Evolutionary conservation across 768 basidiomycete species (phyloP), one percentile per base, ranked within the genome.

Genomic region (Holtermanniella nyarrowii): DNA sequence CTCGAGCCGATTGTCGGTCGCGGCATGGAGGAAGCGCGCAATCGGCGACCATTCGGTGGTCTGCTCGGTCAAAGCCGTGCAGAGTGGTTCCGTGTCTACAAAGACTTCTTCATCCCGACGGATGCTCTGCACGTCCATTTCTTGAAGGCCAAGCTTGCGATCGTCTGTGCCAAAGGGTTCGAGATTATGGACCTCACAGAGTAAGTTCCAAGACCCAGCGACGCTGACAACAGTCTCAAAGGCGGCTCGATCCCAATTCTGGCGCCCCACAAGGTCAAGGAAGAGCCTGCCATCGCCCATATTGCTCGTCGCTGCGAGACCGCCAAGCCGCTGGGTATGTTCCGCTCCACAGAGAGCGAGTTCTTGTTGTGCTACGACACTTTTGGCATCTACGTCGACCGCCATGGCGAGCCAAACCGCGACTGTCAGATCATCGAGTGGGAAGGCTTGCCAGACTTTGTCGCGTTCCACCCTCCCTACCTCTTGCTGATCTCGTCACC

Each of bases 131-230:
- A 88, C 65, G 76, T 96, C 41, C 82, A 89, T 55, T 97, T 96
- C 78, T 75, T 96, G 51, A 90, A 91, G 68, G 85, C 86, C 7
- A 86, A 85, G 73, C 85, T 99, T 56, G 90, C 86, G 3, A 86
- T 99, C 51, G 78, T 95, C 24, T 91, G 91, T 60, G 82, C 86
- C 0, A 88, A 87, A 65, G 90, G 91, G 39, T 96, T 96, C 62
- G 91, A 96, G 71, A 93, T 96, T 62, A 96, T 97, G 86, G 88
- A 96, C 61, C 78, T 96, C 40, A 81, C 82, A 21, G 87, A 91
- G 86, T 93, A 74, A 42, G 86, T 71, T 48, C 70, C 21, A 10
- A 26, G n/a, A 10, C 12, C 2, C 44, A 5, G 26, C 5, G 10
- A 20, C 24, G 13, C 22, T 46, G 20, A 22, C 24, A 5, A 21